phyloP scores from a whole-genome alignment of 768 basidiomycete genomes.

The Termitomyces sp. region DNA sequence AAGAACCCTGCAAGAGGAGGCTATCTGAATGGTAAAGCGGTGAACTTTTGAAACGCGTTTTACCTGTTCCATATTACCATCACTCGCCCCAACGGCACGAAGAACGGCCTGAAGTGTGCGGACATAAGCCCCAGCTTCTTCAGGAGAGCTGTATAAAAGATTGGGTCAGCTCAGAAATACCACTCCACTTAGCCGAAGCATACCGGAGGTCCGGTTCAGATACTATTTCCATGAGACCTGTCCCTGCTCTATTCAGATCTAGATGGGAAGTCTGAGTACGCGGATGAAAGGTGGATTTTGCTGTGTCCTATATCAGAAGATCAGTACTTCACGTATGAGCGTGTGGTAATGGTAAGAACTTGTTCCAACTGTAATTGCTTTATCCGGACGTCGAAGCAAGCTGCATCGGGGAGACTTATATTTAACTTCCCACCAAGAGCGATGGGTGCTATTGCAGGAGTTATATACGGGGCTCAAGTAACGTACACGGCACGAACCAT shows the following conservation, averaged over 20 bases:
- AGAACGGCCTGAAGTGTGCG: slow-evolving; percentile 75
- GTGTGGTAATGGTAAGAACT: slow-evolving; percentile 34
- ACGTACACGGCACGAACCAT: slow-evolving; percentile 43
- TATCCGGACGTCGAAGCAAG: slow-evolving; percentile 58
- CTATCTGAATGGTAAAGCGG: neutral
- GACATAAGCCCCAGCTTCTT: slow-evolving; percentile 88
- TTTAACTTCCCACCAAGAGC: slow-evolving; percentile 55
- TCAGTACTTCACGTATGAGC: neutral
- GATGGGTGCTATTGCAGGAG: slow-evolving; percentile 56
- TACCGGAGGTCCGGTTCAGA: slow-evolving; percentile 87
- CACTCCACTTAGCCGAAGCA: slow-evolving; percentile 1
- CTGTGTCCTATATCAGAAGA: slow-evolving; percentile 64
- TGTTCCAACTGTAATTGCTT: slow-evolving; percentile 96
- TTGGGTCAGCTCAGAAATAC: slow-evolving; percentile 19
- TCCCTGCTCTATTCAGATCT: slow-evolving; percentile 89
- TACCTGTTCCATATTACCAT: slow-evolving; percentile 97
- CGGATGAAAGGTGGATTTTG: slow-evolving; percentile 67
- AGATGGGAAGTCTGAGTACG: slow-evolving; percentile 52
- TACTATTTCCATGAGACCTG: slow-evolving; percentile 92
- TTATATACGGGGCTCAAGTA: neutral
- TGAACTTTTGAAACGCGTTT: neutral
- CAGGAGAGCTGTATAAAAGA: slow-evolving; percentile 49
- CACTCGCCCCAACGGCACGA: slow-evolving; percentile 80
- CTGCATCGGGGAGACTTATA: slow-evolving; percentile 37
- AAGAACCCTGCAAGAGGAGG: slow-evolving; percentile 63